Evolutionary conservation across 1,139 yeast species (phyloP), one percentile per base, ranked within the genome.

Genomic region (Debaryomyces subglobosus): DNA sequence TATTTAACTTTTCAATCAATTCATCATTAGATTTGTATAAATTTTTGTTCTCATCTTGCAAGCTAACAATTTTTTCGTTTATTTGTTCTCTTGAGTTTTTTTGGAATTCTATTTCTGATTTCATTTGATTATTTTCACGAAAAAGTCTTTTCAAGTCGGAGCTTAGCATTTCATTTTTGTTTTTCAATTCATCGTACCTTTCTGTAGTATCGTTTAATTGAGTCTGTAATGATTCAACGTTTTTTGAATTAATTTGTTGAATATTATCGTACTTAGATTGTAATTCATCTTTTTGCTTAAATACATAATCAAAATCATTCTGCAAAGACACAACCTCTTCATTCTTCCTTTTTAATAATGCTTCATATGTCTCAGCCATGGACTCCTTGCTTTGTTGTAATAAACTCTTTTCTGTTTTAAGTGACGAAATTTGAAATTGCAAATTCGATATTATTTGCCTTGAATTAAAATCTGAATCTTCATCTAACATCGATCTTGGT

Each of bases 231-330:
- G 77, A 67, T 15, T 74, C 68, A 16, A 77, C 59, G 21, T 67
- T 68, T 44, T 73, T 71, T 23, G 78, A 58, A 41, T 74, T 57
- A 3, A 68, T 80, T 45, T 77, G 78, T 8, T 78, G 69, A 49
- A 80, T 80, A 43, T 75, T 74, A 20, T 77, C 65, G 40, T 78
- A 65, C 47, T 79, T 77, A 6, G 77, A 70, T 49, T 85, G 87
- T 37, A 86, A 63, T 43, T 81, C 78, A 44, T 77, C 73, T 35
- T 85, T 76, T 56, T 85, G 82, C 39, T 77, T 72, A 47, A 82
- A 71, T 49, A 87, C 81, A 48, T 73, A 85, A 30, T 80, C 72
- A 32, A 88, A 74, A 55, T 85, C 82, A 37, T 72, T 70, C 55
- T 82, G 80, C 25, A 85, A 62, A 21, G 65, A 61, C 23, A 61